Evolutionary conservation across 1,139 yeast genomes (phyloP), one percentile per base, ranked within the genome.

Genomic region (Pichia sp.): DNA sequence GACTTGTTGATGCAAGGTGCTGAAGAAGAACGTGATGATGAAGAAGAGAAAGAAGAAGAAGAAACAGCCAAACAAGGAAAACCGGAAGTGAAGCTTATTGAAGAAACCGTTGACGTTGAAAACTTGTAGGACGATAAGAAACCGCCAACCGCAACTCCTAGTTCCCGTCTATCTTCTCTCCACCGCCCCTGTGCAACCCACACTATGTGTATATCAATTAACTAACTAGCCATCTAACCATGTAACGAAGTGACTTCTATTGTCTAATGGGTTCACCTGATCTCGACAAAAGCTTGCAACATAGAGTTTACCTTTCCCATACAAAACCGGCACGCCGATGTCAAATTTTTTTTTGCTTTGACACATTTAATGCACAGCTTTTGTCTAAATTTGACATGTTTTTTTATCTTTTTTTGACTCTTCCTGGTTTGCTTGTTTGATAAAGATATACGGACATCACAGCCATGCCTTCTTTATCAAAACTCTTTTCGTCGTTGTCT

Each of bases 1-100:
- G 64, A 56, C 2, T 56, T 76, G 1, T 58, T 50, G 4, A 59
- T 78, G 38, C 69, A 64, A 50, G 80, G 80, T 0, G 65, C 71
- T 13, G 73, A 67, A 13, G 53, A 48, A 19, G 54, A 50, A 25
- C 54, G 49, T 13, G 54, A 54, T n/a, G 54, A 56, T 7, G 59
- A 48, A 13, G 49, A 52, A 18, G 43, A 48, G 29, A 57, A 67
- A 14, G 51, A 47, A 19, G 54, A 49, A 29, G 55, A 50, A 13
- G 3, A 22, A 4, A 22, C 25, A 22, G 25, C 25, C 25, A 22
- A 22, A 22, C 53, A 54, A 18, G 55, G 56, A 9, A 58, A 48
- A n/a, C 28, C 28, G 42, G 42, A 46, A 22, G 48, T 46, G 3
- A 22, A 19, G 10, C 38, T 46, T 9, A 10, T 30, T 13, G 48